Evolutionary conservation across 129 eudicot species (phyloP), one percentile per base, ranked within the genome.

Genomic region (Artemisia tridentata): DNA sequence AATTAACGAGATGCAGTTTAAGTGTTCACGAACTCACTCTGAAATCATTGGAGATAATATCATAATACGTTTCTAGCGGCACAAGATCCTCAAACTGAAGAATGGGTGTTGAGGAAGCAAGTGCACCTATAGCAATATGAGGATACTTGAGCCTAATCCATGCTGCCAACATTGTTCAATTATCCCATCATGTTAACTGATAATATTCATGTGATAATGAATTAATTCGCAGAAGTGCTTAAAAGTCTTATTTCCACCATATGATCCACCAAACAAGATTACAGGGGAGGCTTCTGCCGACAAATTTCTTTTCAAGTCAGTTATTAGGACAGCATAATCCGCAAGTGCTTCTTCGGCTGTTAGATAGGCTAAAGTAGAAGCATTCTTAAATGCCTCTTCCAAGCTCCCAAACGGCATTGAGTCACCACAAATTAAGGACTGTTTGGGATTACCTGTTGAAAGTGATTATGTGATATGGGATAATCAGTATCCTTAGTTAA

Each of bases 71-170:
- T 20, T 91, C 88, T 6, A 79, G 82, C 11, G 91, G 96, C 65
- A 86, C 93, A 67, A 91, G 76, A 84, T 88, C 96, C 68, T 91
- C 98, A 67, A 91, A 91, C 62, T 92, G 96, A 74, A 92, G 96
- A 73, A 92, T 66, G 14, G 96, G 98, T 4, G 98, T 96, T 9
- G 98, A 92, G 52, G 98, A 84, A 84, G 96, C 95, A 56, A 92
- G 86, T 18, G 96, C 96, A 61, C 98, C 96, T 18, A 86, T 83
- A 2, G 95, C 86, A 51, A 92, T 76, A 74, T 92, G 96, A 29
- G 98, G 98, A 83, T 92, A 92, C 80, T 92, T 92, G 67, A 92
- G 82, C 77, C 96, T 79, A 91, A 92, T 86, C 98, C 98, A 92
- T 49, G 96, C 91, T 1, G 98, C 98, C 68, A 92, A 78, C 98